phyloP scores from a whole-genome alignment of 805 yeast species.

The Komagataella populi region DNA sequence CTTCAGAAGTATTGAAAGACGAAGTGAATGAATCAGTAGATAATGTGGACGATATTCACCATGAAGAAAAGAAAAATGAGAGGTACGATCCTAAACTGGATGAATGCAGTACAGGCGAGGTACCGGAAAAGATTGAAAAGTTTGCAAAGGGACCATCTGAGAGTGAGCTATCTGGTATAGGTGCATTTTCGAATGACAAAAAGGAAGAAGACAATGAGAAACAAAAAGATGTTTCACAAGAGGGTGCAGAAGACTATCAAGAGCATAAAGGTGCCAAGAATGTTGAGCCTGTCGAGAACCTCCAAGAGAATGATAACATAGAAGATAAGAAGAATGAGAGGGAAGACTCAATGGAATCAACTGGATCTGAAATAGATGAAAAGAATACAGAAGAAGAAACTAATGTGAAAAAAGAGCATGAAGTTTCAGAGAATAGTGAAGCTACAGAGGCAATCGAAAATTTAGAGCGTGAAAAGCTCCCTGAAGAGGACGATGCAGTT shows the following conservation, averaged over 20 bases:
- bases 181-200: constrained; percentile 1
- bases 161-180: neutral
- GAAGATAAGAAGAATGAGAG: constrained; percentile 4
- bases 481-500: constrained; percentile 2
- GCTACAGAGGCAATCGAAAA: constrained; percentile 1
- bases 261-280: constrained; percentile 4
- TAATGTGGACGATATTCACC: constrained; percentile 3
- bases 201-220: constrained; percentile 5
- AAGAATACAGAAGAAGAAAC: constrained; percentile 1
- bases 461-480: constrained; percentile 1
- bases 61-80: constrained; percentile 3
- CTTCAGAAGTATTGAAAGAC: neutral
- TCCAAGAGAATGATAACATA: constrained; percentile 3
- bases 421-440: constrained; percentile 2
- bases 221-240: constrained; percentile 3
- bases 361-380: neutral
- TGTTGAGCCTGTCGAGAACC: constrained; percentile 3
- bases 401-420: constrained; percentile 3
- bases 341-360: neutral
- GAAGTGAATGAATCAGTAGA: constrained; percentile 15
- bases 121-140: constrained; percentile 1
- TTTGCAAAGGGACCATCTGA: neutral
- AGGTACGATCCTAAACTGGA: neutral
- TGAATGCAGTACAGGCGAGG: neutral
- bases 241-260: constrained; percentile 5